Evolutionary conservation across 352 stramenopile genomes (phyloP), one percentile per base, ranked within the genome.

Genomic region (Phytophthora foliorum): DNA sequence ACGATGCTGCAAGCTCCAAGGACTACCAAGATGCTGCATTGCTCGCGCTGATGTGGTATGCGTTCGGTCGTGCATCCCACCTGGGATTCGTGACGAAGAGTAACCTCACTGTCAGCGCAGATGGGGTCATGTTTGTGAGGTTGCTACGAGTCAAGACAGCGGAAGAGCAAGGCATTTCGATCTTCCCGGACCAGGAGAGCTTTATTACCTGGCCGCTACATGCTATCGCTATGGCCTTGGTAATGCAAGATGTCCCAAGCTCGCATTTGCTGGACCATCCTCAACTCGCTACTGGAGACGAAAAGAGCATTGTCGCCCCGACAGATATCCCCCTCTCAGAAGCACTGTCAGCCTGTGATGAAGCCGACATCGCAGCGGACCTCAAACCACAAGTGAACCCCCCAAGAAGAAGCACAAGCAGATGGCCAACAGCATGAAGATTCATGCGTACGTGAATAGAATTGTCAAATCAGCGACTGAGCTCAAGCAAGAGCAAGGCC

Each of bases 1-100:
- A 41, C 11, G 38, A 56, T 17, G 34, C 57, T 1, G 17, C n/a
- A 8, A 62, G n/a, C 1, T 7, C 34, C 6, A 50, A 45, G 0
- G 56, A 75, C 19, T 69, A 78, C 22, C 60, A 78, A 48, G 60
- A 78, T 21, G 61, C 66, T 6, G 57, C 56, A 5, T 17, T 69
- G 13, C 27, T 72, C 8, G 57, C 57, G 0, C 8, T 72, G 0
- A 56, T 72, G 46, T 69, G 65, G 65, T 69, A 67, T 27, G 22
- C 51, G 7, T 66, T 77, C 22, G 64, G 64, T n/a, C n/a, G n/a
- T n/a, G n/a, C n/a, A n/a, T n/a, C n/a, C n/a, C n/a, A n/a, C n/a
- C n/a, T n/a, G n/a, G n/a, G n/a, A n/a, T n/a, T n/a, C n/a, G n/a
- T n/a, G n/a, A n/a, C n/a, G n/a, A n/a, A n/a, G n/a, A n/a, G n/a